Evolutionary conservation across 1,284 basidiomycete genomes (phyloP).

Genomic region (Trichosporon sp.): DNA sequence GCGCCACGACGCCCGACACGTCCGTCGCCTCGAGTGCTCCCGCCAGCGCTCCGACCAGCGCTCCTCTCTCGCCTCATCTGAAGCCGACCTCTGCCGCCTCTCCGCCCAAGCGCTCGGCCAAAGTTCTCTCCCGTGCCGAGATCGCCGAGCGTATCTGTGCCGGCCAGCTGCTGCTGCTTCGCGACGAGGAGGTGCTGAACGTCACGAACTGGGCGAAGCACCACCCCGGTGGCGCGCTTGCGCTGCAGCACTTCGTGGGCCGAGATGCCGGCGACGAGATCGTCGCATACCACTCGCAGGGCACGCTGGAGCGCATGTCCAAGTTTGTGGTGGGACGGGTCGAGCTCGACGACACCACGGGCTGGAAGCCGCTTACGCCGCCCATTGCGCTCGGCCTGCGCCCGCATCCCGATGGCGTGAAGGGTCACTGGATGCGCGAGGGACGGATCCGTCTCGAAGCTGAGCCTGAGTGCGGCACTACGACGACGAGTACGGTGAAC

Average conservation of each 20-base stretch:
- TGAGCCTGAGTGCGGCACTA: neutral
- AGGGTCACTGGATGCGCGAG: conserved; percentile 52
- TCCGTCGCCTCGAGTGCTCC: neutral
- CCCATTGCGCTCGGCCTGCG: conserved; percentile 86
- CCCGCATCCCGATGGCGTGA: conserved; percentile 55
- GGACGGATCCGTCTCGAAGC: conserved; percentile 40
- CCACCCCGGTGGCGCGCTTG: conserved; percentile 88
- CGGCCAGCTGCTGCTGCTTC: conserved; percentile 80
- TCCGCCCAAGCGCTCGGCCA: neutral
- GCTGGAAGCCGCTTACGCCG: conserved; percentile 82
- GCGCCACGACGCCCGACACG: neutral
- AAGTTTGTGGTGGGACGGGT: conserved; percentile 77
- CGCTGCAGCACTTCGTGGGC: conserved; percentile 93
- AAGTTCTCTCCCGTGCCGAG: conserved; percentile 33
- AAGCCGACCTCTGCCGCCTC: neutral
- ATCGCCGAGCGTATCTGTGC: conserved; percentile 63
- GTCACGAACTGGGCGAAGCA: conserved; percentile 78
- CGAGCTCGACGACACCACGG: conserved; percentile 32
- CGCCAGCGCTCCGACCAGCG: neutral
- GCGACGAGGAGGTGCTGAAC: conserved; percentile 73
- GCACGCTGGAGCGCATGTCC: conserved; percentile 67
- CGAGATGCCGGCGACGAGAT: conserved; percentile 94
- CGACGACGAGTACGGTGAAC: conserved; percentile 18
- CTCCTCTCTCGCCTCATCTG: neutral
- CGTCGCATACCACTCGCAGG: conserved; percentile 80